Percentiles rank a stretch among this genome's conserved stretches.
phyloP scores from a whole-genome alignment of 306 rosid species.

The Malus sylvestris region DNA sequence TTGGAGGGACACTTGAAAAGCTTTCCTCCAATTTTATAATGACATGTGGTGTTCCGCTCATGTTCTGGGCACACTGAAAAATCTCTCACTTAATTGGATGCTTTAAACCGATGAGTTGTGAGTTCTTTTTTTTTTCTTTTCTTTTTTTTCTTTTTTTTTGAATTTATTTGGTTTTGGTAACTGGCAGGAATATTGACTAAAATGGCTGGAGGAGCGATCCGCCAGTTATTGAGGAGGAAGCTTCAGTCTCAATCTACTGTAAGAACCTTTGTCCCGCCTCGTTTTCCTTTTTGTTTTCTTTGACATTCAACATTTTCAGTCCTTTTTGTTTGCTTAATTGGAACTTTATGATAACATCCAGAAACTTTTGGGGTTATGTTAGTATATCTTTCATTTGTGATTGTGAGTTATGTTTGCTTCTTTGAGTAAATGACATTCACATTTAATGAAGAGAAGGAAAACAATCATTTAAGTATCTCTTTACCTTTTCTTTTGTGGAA shows the following conservation, averaged over 20 bases:
- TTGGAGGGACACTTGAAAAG: too few species aligned
- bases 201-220: slow-evolving; percentile 88
- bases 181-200: slow-evolving; percentile 33
- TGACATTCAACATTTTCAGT: neutral
- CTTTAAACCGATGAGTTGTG: neutral
- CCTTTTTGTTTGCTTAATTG: neutral
- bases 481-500: neutral
- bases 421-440: neutral
- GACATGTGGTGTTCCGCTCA: too few species aligned
- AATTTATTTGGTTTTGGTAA: neutral
- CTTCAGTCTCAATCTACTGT: slow-evolving; percentile 54
- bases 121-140: neutral
- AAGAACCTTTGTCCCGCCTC: slow-evolving; percentile 11
- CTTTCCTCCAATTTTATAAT: too few species aligned
- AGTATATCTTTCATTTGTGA: neutral
- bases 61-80: too few species aligned
- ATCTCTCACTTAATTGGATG: neutral
- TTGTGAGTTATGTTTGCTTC: neutral
- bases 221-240: slow-evolving; percentile 64
- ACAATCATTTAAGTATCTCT: neutral
- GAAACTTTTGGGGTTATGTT: neutral
- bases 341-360: neutral
- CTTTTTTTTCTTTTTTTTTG: neutral
- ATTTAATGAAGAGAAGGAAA: neutral
- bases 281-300: neutral